phyloP scores from a whole-genome alignment of 805 yeast genomes.

The Candida qinlingensis region DNA sequence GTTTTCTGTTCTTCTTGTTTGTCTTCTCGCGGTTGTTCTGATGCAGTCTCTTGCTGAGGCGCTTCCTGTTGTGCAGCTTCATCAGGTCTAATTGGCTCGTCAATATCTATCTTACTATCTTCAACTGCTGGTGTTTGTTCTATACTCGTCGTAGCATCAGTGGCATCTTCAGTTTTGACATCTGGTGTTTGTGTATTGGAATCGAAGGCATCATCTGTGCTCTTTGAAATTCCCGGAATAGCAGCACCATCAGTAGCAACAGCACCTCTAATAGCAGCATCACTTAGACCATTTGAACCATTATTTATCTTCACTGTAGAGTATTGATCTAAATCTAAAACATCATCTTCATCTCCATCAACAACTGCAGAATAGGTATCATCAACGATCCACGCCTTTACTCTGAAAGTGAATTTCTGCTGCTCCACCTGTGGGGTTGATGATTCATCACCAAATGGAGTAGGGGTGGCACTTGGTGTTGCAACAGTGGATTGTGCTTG shows the following conservation, averaged over 20 bases:
- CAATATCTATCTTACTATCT: background rate
- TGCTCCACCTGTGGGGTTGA: conserved; percentile 12
- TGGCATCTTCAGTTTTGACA: conserved; percentile 7
- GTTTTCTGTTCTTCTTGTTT: background rate
- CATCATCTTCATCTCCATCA: conserved; percentile 38
- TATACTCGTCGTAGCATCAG: conserved; percentile 17
- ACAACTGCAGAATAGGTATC: conserved; percentile 17
- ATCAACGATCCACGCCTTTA: conserved; percentile 29
- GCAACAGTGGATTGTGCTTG: conserved; percentile 12
- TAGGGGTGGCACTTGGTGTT: conserved; percentile 21
- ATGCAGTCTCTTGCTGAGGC: too few relatives aligned
- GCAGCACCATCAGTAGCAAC: conserved; percentile 41
- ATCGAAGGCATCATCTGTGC: conserved; percentile 8
- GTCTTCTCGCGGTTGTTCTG: background rate
- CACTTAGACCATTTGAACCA: conserved; percentile 29
- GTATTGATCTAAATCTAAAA: conserved; percentile 37
- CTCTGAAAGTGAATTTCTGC: conserved; percentile 21
- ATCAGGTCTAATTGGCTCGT: too few relatives aligned
- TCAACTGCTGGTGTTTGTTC: conserved; percentile 3
- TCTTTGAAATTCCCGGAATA: conserved; percentile 38
- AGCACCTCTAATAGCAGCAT: conserved; percentile 50
- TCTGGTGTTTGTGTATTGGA: too few relatives aligned
- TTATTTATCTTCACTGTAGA: conserved; percentile 25
- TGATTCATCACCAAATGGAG: conserved; percentile 24
- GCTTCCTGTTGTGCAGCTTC: too few relatives aligned